Base-by-base conservation (phyloP, 345 rosid genomes). In the Moricandia moricandioides region DNA sequence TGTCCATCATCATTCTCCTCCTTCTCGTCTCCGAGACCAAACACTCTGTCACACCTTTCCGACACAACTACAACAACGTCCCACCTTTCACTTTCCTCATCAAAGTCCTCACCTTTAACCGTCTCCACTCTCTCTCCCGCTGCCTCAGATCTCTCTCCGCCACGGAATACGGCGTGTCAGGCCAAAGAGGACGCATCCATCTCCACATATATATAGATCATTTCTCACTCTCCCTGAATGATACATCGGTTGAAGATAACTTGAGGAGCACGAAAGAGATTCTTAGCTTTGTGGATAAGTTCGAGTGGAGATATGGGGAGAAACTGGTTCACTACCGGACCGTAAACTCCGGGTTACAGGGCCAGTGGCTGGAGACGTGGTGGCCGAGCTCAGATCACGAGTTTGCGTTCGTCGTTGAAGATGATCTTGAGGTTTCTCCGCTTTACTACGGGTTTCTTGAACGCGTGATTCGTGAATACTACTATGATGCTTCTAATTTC, bases 281-380 rank as follows among this genome's bases (percentile, higher is more conserved):
- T 89, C 16, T 56, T 90, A 67, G 82, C 82, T 92, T 92, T 17
- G 85, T 87, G 18, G 97, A 90, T 74, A 79, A 77, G 52, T 92
- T 95, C 67, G 76, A 81, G 66, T 95, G 98, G 98, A 82, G 63
- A 55, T 85, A 78, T 71, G 99, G 99, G 62, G 83, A 82, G 1
- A 95, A 92, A 77, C 5, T 86, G 0, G 92, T 95, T 76, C 99
- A 95, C 56, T 92, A 89, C 76, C 81, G 99, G 82, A 90, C 98
- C 1, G 55, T 37, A 14, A 95, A 95, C 55, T 87, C 81, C 12
- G 99, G 99, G 10, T 77, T 92, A 60, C 98, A 92, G 78, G 88
- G 88, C 2, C 99, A 95, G 81, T 95, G 99, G 98, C 68, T 95
- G 13, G 99, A 92, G 71, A 93, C 96, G 5, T 95, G 99, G 99